Evolutionary conservation across 257 asterid species (phyloP), one percentile per base, ranked within the genome.

Genomic region (Solanum sparsipilum): DNA sequence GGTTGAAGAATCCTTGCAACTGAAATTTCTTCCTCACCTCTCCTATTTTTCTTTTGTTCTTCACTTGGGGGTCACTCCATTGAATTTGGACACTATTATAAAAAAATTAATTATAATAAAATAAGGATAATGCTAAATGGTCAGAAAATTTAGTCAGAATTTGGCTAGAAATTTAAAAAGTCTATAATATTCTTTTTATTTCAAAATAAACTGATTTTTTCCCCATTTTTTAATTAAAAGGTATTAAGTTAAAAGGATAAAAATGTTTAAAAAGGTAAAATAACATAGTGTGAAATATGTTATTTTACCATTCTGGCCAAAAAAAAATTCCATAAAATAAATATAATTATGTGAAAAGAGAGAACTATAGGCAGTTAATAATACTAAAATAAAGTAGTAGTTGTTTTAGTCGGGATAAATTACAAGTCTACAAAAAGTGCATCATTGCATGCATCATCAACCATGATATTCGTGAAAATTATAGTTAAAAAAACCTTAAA

Each of bases 371-470:
- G 32, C 32, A n/a, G 72, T 65, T 2, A 63, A 23, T 60, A 60
- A 23, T 63, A 63, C 15, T 65, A 65, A 65, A 65, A 10, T 65
- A 29, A 27, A 8, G 27, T 6, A 52, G 3, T 44, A 44, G 9
- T 15, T 41, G 25, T 79, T 44, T 44, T 27, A 27, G 39, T 13
- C 9, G 85, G 67, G 67, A 41, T 13, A 79, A 41, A 44, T 79
- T 79, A 27, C 85, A 8, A 79, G 38, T 79, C 67, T 27, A 44
- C 27, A 27, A 16, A 27, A 16, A 2, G 39, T 79, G 67, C 85
- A 79, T 79, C 85, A 79, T 79, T 12, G 39, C 85, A 44, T 79
- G 39, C 67, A 79, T 79, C 85, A 79, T 79, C 63, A 44, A 13
- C 27, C 63, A 44, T 25, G 67, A 79, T 44, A 79, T 44, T 27